These are phyloP conservation scores for Rhinocladiella similis DNA, from an alignment of 2,329 filamentous ascomycete genomes.

Conservation along the genomic window DNA sequence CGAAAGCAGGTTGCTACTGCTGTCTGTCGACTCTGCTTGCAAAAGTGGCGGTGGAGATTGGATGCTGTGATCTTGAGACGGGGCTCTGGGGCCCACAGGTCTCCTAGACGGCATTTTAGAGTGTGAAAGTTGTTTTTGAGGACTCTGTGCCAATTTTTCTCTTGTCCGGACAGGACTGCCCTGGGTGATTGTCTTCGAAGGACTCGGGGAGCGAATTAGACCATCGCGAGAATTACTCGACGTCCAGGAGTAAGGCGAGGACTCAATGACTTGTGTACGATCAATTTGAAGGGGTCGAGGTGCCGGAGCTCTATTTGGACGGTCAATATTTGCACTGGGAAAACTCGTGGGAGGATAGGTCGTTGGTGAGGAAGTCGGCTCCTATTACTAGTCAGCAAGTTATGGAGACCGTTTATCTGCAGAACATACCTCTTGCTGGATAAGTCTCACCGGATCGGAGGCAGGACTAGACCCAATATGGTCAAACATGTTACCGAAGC, in stretches of 20 bases:
- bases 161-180: slow-evolving; percentile 27
- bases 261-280: slow-evolving; percentile 44
- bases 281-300: slow-evolving; percentile 48
- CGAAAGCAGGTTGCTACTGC: slow-evolving; percentile 12
- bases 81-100: slow-evolving; percentile 2
- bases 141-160: slow-evolving; percentile 25
- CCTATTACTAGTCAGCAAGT: slow-evolving; percentile 21
- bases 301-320: slow-evolving; percentile 25
- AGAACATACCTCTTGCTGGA: slow-evolving; percentile 28
- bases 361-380: slow-evolving; percentile 9
- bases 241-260: slow-evolving; percentile 54
- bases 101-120: slow-evolving; percentile 15
- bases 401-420: slow-evolving; percentile 5
- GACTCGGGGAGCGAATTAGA: slow-evolving; percentile 43
- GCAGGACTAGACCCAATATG: slow-evolving; percentile 39
- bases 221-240: slow-evolving; percentile 53
- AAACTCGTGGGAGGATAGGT: slow-evolving; percentile 24
- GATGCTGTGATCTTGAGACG: slow-evolving; percentile 8
- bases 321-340: slow-evolving; percentile 4
- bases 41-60: slow-evolving; percentile 3
- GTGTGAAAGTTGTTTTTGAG: slow-evolving; percentile 31
- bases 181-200: slow-evolving; percentile 34
- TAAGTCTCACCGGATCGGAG: slow-evolving; percentile 21
- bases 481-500: slow-evolving; percentile 56
- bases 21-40: slow-evolving; percentile 12